phyloP scores from a whole-genome alignment of 139 green algal species.

The Closterium sp. region DNA sequence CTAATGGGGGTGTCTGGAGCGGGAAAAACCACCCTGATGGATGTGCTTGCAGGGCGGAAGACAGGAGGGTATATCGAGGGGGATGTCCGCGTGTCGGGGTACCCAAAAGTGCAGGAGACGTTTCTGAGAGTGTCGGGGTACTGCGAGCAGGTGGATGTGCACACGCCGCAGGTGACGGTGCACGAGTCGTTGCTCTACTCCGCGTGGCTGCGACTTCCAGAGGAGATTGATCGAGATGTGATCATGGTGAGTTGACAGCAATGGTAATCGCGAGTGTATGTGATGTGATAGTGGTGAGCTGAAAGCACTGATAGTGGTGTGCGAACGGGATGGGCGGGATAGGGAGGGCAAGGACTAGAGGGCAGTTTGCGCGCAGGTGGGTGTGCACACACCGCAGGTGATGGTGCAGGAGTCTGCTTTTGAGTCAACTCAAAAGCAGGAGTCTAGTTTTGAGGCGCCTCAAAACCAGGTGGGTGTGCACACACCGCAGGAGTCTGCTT shows the following conservation, averaged over 20 bases:
- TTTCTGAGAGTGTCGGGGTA: constrained; percentile 67
- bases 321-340: too few species aligned
- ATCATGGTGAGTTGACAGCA: neutral
- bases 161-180: constrained; percentile 61
- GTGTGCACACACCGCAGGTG: constrained; percentile 45
- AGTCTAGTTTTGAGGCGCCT: too few species aligned
- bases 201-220: constrained; percentile 65
- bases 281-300: neutral
- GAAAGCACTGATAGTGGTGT: too few species aligned
- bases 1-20: constrained; percentile 43
- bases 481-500: too few species aligned
- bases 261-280: neutral
- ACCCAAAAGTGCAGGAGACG: constrained; percentile 59
- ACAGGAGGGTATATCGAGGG: constrained; percentile 53
- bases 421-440: too few species aligned
- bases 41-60: constrained; percentile 44
- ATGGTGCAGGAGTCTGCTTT: constrained; percentile 71
- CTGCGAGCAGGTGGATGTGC: constrained; percentile 43
- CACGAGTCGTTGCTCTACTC: constrained; percentile 64
- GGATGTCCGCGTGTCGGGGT: constrained; percentile 64
- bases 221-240: neutral
- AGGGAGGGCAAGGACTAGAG: too few species aligned
- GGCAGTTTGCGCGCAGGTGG: constrained; percentile 43
- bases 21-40: constrained; percentile 52
- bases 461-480: too few species aligned